Conservation (phyloP, 352 stramenopile genomes). For the Phytophthora cajani region DNA sequence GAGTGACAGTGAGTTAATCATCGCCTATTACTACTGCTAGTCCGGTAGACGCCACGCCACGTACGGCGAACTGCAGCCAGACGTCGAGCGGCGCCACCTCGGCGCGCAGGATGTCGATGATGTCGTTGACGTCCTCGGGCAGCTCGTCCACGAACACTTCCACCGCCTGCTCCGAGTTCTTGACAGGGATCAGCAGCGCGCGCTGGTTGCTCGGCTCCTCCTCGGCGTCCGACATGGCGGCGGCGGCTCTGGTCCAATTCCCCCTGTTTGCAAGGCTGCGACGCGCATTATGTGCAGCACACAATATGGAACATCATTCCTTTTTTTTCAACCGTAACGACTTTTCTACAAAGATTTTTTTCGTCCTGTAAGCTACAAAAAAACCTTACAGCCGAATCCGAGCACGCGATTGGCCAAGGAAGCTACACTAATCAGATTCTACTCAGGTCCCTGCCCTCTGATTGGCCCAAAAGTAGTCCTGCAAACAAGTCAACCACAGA, state of each 20-base stretch:
- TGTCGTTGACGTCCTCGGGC: constrained; percentile 90
- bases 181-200: constrained; percentile 90
- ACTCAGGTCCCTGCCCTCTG: no score
- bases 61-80: constrained; percentile 91
- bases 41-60: constrained; percentile 13
- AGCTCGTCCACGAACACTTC: constrained; percentile 92
- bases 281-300: neutral
- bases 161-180: constrained; percentile 90
- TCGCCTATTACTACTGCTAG: neutral
- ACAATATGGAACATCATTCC: no score
- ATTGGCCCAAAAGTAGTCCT: no score
- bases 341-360: no score
- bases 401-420: no score
- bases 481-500: no score
- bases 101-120: constrained; percentile 91
- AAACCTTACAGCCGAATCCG: no score
- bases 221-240: constrained; percentile 41
- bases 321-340: no score
- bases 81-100: constrained; percentile 92
- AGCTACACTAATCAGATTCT: no score
- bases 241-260: constrained; percentile 25
- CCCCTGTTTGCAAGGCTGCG: neutral
- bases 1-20: neutral
- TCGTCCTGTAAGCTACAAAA: no score
- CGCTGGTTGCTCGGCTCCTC: constrained; percentile 52